Conservation (phyloP, 2,329 filamentous ascomycete species). For the Shiraia bambusicola region DNA sequence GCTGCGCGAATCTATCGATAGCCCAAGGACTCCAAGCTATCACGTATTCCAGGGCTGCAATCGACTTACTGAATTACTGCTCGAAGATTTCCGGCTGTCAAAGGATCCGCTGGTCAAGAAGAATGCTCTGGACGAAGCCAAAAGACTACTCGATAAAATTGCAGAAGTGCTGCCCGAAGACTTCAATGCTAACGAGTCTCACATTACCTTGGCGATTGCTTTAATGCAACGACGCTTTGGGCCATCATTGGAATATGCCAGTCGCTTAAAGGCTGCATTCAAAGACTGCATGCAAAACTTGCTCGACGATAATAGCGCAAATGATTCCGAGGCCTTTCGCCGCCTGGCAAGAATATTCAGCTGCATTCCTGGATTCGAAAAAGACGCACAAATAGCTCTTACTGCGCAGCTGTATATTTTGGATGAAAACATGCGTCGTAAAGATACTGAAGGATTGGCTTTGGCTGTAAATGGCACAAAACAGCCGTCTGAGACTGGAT, state of each 20-base stretch:
- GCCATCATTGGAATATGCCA: neutral
- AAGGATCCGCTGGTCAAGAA: neutral
- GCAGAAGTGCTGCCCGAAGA: neutral
- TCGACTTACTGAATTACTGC: neutral
- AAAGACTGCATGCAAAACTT: neutral
- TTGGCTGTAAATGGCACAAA: no score
- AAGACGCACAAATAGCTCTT: neutral
- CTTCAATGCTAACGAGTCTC: neutral
- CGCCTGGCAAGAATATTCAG: neutral
- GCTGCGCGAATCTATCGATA: neutral
- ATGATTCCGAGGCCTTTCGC: neutral
- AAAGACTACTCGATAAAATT: neutral
- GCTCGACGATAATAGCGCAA: neutral
- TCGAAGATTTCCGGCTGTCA: neutral
- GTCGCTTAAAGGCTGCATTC: neutral
- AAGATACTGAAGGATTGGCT: neutral
- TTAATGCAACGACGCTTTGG: neutral
- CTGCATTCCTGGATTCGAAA: neutral
- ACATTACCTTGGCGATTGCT: neutral
- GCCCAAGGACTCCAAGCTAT: neutral
- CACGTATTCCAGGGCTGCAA: neutral
- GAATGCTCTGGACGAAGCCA: neutral
- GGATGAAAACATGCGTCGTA: neutral
- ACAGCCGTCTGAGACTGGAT: no score
- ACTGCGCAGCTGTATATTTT: slow-evolving; percentile 1